phyloP scores from a whole-genome alignment of 2,329 filamentous ascomycete species.

The Penicillium griseofulvum region DNA sequence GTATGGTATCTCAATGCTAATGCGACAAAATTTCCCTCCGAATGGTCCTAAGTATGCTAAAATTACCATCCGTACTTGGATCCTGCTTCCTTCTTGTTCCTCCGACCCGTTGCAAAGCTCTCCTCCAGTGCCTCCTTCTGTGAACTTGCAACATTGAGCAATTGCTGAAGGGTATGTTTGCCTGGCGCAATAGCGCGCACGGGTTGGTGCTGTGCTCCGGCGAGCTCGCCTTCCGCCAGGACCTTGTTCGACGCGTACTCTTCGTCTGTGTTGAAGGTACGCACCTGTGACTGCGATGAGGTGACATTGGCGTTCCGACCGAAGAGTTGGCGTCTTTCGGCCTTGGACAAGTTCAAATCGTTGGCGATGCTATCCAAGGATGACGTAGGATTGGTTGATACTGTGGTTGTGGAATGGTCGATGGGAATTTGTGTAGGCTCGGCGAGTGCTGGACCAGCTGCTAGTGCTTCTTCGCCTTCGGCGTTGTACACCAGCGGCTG shows the following conservation, averaged over 20 bases:
- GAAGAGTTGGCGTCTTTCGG: conserved; percentile 79
- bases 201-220: conserved; percentile 67
- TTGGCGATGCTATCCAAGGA: conserved; percentile 68
- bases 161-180: conserved; percentile 84
- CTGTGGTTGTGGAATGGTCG: conserved; percentile 6
- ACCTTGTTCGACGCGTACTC: conserved; percentile 86
- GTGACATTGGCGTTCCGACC: conserved; percentile 57
- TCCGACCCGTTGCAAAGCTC: conserved; percentile 77
- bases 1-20: conserved; percentile 16
- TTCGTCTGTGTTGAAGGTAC: conserved; percentile 83
- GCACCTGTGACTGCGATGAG: conserved; percentile 61
- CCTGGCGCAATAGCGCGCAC: conserved; percentile 79
- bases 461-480: conserved; percentile 17
- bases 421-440: conserved; percentile 9
- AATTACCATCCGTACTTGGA: conserved; percentile 76
- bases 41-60: not conserved
- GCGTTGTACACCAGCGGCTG: conserved; percentile 43
- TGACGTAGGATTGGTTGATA: conserved; percentile 8
- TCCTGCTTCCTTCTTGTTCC: conserved; percentile 77
- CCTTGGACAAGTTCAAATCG: conserved; percentile 73
- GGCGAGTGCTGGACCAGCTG: conserved; percentile 16
- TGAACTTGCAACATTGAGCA: conserved; percentile 76
- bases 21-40: not conserved
- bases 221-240: conserved; percentile 57
- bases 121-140: conserved; percentile 89